Evolutionary conservation across 345 rosid genomes (phyloP).

Genomic region (Iberis pinnata): DNA sequence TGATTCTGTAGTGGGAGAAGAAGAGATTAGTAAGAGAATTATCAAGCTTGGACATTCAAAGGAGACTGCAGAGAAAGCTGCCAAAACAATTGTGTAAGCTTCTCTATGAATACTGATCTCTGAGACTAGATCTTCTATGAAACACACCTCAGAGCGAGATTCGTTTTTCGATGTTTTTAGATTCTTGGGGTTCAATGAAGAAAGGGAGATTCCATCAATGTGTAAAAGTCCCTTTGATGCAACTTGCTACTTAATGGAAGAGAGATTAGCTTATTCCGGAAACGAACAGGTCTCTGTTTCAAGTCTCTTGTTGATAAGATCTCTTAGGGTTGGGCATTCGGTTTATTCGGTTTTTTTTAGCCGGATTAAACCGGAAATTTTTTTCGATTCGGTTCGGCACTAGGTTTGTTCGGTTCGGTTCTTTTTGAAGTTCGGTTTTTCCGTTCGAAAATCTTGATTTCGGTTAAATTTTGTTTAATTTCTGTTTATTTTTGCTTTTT

Average conservation of each 20-base stretch:
- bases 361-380: no score
- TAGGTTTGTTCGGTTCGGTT: no score
- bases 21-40: slow-evolving; percentile 49
- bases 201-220: slow-evolving; percentile 49
- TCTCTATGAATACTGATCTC: background rate
- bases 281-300: slow-evolving; percentile 57
- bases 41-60: slow-evolving; percentile 54
- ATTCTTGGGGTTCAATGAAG: slow-evolving; percentile 65
- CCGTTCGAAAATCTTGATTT: no score
- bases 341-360: background rate
- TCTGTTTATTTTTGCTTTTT: no score
- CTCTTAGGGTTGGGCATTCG: no score
- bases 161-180: slow-evolving; percentile 34
- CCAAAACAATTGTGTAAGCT: slow-evolving; percentile 68
- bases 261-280: slow-evolving; percentile 59
- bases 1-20: slow-evolving; percentile 38
- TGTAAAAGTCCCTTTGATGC: slow-evolving; percentile 59
- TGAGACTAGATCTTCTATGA: slow-evolving; percentile 2
- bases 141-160: background rate
- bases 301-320: slow-evolving; percentile 2
- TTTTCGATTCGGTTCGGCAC: no score
- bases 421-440: no score
- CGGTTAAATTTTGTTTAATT: no score
- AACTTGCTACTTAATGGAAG: slow-evolving; percentile 73
- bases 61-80: slow-evolving; percentile 49